Evolutionary conservation across 495 filamentous ascomycete species (phyloP).

Genomic region (Hypoxylon intermedium): DNA sequence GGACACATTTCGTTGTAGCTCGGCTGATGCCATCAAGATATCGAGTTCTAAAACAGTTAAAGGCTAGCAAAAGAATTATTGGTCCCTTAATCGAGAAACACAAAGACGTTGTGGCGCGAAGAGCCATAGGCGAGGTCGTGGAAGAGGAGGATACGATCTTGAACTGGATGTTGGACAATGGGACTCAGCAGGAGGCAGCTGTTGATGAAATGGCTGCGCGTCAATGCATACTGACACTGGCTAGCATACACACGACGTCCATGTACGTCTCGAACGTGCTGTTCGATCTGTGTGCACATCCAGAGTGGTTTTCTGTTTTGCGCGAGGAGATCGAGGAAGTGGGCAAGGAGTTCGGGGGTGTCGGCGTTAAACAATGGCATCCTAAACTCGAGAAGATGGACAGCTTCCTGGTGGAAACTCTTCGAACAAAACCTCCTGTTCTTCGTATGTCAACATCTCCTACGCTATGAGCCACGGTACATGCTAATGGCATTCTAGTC

Average conservation of each 20-base stretch:
- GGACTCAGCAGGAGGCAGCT: background rate
- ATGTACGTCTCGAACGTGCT: slow-evolving; percentile 3
- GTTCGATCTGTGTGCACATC: slow-evolving; percentile 6
- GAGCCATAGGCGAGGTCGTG: no score
- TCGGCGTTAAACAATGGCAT: background rate
- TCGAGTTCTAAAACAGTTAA: no score
- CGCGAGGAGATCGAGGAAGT: background rate
- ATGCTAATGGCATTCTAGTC: no score
- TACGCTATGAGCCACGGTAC: no score
- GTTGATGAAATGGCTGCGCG: slow-evolving; percentile 10
- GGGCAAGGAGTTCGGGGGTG: background rate
- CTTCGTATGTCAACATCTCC: no score
- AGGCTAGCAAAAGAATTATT: background rate
- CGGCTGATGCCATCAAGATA: slow-evolving; percentile 5
- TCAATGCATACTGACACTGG: slow-evolving; percentile 33
- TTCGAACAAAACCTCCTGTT: background rate
- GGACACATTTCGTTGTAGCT: background rate
- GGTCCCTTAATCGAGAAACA: no score
- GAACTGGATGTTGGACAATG: slow-evolving; percentile 24
- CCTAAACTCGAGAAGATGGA: background rate
- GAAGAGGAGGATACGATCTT: slow-evolving; percentile 6
- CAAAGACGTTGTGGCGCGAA: no score
- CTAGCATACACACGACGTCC: slow-evolving; percentile 39
- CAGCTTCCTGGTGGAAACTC: background rate
- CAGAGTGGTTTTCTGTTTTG: background rate